Evolutionary conservation across 2,329 filamentous ascomycete genomes (phyloP).

Genomic region (Rasamsonia emersonii): DNA sequence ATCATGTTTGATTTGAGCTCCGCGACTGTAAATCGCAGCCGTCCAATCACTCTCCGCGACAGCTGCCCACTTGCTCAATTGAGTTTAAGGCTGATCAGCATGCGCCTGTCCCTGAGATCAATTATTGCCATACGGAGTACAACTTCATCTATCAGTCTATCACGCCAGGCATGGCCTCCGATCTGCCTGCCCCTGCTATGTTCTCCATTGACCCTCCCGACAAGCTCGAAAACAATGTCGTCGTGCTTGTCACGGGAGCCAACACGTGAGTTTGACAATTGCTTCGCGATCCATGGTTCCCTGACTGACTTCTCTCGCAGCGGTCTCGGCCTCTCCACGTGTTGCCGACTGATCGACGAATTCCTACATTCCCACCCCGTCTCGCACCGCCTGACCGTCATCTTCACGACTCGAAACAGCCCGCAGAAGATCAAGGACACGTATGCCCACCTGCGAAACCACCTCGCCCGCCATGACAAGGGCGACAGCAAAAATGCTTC

Average conservation of each 20-base stretch:
- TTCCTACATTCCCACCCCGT: slow-evolving; percentile 64
- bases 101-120: no score
- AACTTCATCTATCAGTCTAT: no score
- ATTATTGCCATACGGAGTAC: no score
- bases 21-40: no score
- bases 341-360: slow-evolving; percentile 79
- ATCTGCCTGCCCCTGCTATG: no score
- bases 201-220: slow-evolving; percentile 4
- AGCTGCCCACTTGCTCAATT: no score
- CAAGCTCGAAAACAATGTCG: slow-evolving; percentile 6
- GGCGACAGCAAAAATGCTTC: slow-evolving; percentile 31
- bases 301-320: no score
- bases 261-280: slow-evolving; percentile 77
- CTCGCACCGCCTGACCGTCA: slow-evolving; percentile 62
- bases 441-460: slow-evolving; percentile 51
- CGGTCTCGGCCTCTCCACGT: slow-evolving; percentile 77
- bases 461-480: slow-evolving; percentile 45
- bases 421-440: slow-evolving; percentile 66
- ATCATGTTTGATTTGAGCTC: no score
- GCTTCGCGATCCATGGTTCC: no score
- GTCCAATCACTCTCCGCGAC: no score
- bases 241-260: slow-evolving; percentile 69
- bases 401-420: slow-evolving; percentile 78
- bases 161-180: no score
- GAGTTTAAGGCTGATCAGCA: no score